Percentiles rank a stretch among this genome's conserved stretches.
Conservation (phyloP, 1,139 yeast genomes). For the Hyphopichia wangnamkhiaoensis region DNA sequence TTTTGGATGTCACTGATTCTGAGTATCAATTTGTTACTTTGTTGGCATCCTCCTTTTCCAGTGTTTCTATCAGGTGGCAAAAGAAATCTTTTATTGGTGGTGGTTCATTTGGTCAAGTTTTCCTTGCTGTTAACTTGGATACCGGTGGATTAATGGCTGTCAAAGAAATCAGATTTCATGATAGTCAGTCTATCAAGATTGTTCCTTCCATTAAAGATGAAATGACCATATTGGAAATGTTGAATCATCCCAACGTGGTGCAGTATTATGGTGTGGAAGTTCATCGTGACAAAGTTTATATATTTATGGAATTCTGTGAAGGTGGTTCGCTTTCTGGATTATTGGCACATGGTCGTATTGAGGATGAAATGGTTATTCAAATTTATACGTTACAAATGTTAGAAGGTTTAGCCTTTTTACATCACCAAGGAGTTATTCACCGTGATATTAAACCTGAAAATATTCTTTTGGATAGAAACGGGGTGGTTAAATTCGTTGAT, state of each 20-base stretch:
- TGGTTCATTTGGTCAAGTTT: constrained; percentile 94
- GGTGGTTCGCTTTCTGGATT: constrained; percentile 90
- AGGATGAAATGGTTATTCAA: constrained; percentile 91
- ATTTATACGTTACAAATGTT: constrained; percentile 89
- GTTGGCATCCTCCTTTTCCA: constrained; percentile 86
- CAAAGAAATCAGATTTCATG: constrained; percentile 90
- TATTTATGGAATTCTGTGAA: constrained; percentile 97
- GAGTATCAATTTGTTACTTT: constrained; percentile 86
- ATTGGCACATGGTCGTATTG: constrained; percentile 83
- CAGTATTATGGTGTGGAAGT: constrained; percentile 97
- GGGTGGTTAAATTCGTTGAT: constrained; percentile 92
- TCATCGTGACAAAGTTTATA: constrained; percentile 91
- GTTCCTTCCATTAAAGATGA: constrained; percentile 92
- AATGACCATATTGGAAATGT: constrained; percentile 93
- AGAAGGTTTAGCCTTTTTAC: constrained; percentile 93
- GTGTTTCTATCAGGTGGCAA: constrained; percentile 95
- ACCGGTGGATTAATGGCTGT: constrained; percentile 98
- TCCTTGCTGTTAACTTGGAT: constrained; percentile 87
- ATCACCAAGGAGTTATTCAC: constrained; percentile 94
- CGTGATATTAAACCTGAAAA: constrained; percentile 97
- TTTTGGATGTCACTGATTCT: constrained; percentile 80
- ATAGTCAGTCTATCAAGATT: constrained; percentile 80
- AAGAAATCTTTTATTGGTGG: constrained; percentile 93
- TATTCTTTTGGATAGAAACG: constrained; percentile 84
- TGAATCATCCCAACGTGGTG: constrained; percentile 93